Conservation (phyloP, 495 filamentous ascomycete species). For the Aspergillus sparsus region DNA sequence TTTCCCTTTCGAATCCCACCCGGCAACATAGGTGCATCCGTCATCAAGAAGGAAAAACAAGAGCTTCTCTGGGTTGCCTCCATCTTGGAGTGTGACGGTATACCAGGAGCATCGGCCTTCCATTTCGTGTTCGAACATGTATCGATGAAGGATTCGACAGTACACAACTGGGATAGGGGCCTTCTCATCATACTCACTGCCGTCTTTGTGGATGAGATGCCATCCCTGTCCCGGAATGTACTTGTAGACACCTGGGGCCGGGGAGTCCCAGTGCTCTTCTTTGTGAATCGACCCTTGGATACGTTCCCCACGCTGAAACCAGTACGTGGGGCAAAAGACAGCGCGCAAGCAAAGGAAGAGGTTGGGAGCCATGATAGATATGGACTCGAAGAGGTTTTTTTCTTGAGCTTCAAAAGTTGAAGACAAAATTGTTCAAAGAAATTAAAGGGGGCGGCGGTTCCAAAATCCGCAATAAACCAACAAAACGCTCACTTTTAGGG, state of each 20-base stretch:
- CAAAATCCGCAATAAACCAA: slow-evolving; percentile 17
- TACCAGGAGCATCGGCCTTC: slow-evolving; percentile 47
- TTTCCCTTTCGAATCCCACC: slow-evolving; percentile 45
- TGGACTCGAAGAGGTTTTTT: slow-evolving; percentile 2
- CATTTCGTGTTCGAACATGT: slow-evolving; percentile 48
- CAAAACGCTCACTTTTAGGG: slow-evolving; percentile 27
- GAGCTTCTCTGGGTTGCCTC: slow-evolving; percentile 37
- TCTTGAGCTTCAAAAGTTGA: background rate
- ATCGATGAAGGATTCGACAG: slow-evolving; percentile 50
- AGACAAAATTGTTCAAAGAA: background rate
- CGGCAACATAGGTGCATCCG: slow-evolving; percentile 45
- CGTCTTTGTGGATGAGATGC: slow-evolving; percentile 46
- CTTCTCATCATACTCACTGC: slow-evolving; percentile 41
- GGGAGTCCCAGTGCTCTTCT: slow-evolving; percentile 49
- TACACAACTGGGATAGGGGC: slow-evolving; percentile 44
- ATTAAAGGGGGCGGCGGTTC: slow-evolving; percentile 9
- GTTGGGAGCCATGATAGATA: slow-evolving; percentile 45
- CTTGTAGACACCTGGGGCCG: slow-evolving; percentile 48
- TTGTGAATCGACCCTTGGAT: slow-evolving; percentile 38
- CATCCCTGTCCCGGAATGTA: slow-evolving; percentile 47
- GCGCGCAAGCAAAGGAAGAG: slow-evolving; percentile 47
- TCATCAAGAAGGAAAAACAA: slow-evolving; percentile 50
- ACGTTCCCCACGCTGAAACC: slow-evolving; percentile 46
- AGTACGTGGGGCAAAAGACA: slow-evolving; percentile 46
- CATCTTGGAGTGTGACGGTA: slow-evolving; percentile 38